phyloP scores from a whole-genome alignment of 768 basidiomycete genomes.

The Leccinum subtestaceum region DNA sequence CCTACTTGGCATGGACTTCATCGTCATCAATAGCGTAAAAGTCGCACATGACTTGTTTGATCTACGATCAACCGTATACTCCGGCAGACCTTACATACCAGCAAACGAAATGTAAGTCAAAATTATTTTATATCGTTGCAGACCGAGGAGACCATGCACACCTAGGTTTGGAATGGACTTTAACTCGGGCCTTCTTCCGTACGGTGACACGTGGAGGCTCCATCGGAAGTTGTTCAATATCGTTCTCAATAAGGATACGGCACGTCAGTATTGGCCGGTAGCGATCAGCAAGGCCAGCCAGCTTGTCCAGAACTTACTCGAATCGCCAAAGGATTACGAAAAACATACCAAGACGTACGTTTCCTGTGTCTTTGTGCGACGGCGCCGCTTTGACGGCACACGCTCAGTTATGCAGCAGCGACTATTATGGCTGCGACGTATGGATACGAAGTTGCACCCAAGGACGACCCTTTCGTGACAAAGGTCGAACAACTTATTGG shows the following conservation, averaged over 20 bases:
- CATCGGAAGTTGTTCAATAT: constrained; percentile 30
- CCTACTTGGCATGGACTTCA: constrained; percentile 27
- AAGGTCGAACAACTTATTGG: constrained; percentile 8
- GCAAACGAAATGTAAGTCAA: constrained; percentile 19
- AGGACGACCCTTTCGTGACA: constrained; percentile 27
- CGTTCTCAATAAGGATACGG: constrained; percentile 16
- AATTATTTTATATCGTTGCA: background rate
- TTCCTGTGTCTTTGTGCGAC: constrained; percentile 4
- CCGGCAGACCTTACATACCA: constrained; percentile 24
- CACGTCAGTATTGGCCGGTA: constrained; percentile 12
- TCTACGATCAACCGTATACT: constrained; percentile 27
- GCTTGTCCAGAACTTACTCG: constrained; percentile 23
- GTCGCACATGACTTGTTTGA: constrained; percentile 25
- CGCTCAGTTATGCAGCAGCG: constrained; percentile 20
- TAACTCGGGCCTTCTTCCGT: constrained; percentile 25
- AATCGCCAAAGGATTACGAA: constrained; percentile 11
- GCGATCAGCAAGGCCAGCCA: constrained; percentile 20
- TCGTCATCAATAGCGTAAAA: constrained; percentile 24
- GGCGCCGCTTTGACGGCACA: background rate
- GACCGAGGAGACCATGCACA: background rate
- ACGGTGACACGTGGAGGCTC: constrained; percentile 29
- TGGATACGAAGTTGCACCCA: constrained; percentile 23
- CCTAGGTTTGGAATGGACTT: constrained; percentile 32
- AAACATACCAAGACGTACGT: constrained; percentile 24
- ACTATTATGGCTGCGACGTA: constrained; percentile 25